Base-by-base conservation (phyloP, 208 protist species). In the Histomonas meleagridis region DNA sequence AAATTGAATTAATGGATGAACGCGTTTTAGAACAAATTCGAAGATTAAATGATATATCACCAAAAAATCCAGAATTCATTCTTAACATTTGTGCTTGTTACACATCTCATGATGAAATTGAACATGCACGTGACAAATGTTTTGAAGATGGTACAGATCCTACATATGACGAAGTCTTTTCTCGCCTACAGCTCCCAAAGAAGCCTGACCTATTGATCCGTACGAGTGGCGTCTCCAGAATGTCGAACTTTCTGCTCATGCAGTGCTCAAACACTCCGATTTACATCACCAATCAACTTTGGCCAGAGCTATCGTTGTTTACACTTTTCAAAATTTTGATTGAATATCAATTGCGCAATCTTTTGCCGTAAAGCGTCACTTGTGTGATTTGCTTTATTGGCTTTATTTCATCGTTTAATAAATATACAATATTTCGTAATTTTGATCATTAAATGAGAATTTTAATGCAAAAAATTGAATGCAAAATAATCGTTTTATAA, bases 51-150 rank as follows among this genome's bases (percentile, higher is more conserved):
- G 3, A 32, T 18, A 18, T 55, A 46, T 12, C 40, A 51, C 46
- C 1, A 16, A 55, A 86, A 55, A 86, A 86, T 86, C 76, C 76
- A 28, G 46, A 86, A 43, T 86, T 86, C 26, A 38, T 86, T 55
- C 76, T 86, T 21, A 86, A 86, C 18, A 86, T 86, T 38, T 86
- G 76, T 21, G 76, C 55, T 21, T 86, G 76, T 28, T 86, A 86
- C 38, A 86, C 76, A 28, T 51, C 76, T 38, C 76, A 86, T 38
- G 76, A 86, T 55, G 76, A 86, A 86, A 86, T 86, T 18, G 76
- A 86, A 49, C 40, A 43, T 26, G 40, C 76, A 86, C 23, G 76
- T 40, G 76, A 86, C 26, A 48, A 86, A 53, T 86, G 76, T 21
- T 55, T 55, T 38, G 10, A 38, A 32, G 23, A 86, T 38, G 7